Conservation (phyloP, 192 early-diverging fungal species). For the Nowakowskiella sp. region DNA sequence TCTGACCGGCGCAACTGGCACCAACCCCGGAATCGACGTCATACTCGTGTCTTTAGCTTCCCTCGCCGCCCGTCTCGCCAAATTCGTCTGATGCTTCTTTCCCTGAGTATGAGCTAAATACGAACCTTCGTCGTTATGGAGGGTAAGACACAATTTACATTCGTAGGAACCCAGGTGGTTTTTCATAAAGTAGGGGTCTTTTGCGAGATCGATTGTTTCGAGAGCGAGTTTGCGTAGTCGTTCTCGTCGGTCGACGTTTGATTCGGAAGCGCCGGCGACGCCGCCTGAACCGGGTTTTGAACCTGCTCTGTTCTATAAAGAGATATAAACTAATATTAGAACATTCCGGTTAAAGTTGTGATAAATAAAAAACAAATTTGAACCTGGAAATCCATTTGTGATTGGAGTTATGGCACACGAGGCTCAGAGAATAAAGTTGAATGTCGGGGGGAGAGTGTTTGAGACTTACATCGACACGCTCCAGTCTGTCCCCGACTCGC, state of each 20-base stretch:
- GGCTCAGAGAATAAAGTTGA: not conserved
- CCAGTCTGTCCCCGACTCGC: not conserved
- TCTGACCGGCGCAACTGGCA: conserved; percentile 22
- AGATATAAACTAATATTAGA: too few species aligned
- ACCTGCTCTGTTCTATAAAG: conserved; percentile 83
- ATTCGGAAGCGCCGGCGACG: conserved; percentile 72
- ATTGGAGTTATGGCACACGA: too few species aligned
- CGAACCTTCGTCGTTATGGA: conserved; percentile 84
- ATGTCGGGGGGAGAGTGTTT: not conserved
- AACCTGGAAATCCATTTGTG: too few species aligned
- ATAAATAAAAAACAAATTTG: too few species aligned
- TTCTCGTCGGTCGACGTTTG: conserved; percentile 87
- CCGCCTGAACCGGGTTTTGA: conserved; percentile 85
- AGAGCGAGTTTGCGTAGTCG: conserved; percentile 89
- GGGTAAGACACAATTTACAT: conserved; percentile 49
- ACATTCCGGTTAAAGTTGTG: too few species aligned
- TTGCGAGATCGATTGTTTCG: conserved; percentile 91
- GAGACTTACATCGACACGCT: not conserved
- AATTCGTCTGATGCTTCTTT: conserved; percentile 94
- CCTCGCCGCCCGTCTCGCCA: conserved; percentile 78
- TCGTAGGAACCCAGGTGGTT: conserved; percentile 54
- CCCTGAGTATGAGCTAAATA: conserved; percentile 97
- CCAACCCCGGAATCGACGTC: conserved; percentile 22
- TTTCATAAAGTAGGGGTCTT: conserved; percentile 97
- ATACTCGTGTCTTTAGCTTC: conserved; percentile 51